A percentile compares a stretch with the other conserved stretches of the same genome.
Conservation (phyloP, 257 asterid genomes). For the Mentha longifolia region DNA sequence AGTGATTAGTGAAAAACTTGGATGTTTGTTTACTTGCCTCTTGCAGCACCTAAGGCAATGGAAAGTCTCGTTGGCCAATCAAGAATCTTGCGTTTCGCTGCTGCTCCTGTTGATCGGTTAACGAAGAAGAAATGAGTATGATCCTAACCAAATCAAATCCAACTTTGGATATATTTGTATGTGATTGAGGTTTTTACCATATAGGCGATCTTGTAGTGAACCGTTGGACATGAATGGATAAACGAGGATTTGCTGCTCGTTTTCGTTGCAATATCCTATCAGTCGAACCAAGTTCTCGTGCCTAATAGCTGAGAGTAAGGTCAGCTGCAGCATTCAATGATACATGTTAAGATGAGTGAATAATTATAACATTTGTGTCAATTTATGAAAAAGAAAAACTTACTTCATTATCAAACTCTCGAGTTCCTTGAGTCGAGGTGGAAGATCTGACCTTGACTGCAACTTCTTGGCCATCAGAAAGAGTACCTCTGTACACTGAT, state of each 20-base stretch:
- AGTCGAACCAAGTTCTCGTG: slow-evolving; percentile 87
- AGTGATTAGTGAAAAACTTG: slow-evolving; percentile 9
- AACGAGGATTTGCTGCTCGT: slow-evolving; percentile 88
- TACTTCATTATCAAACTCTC: slow-evolving; percentile 89
- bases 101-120: slow-evolving; percentile 62
- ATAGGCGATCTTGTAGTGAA: slow-evolving; percentile 82
- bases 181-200: slow-evolving; percentile 49
- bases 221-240: slow-evolving; percentile 96
- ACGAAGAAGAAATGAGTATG: slow-evolving; percentile 25
- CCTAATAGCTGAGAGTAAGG: slow-evolving; percentile 69
- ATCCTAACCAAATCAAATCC: slow-evolving; percentile 23
- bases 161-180: slow-evolving; percentile 16
- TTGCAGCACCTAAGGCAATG: slow-evolving; percentile 87
- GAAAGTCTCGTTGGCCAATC: slow-evolving; percentile 95
- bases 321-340: slow-evolving; percentile 58
- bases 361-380: too few species aligned
- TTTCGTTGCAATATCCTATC: slow-evolving; percentile 86
- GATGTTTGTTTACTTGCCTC: slow-evolving; percentile 62
- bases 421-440: slow-evolving; percentile 89
- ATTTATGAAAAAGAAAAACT: neutral
- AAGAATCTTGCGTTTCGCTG: slow-evolving; percentile 76
- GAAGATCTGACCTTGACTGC: slow-evolving; percentile 94
- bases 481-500: slow-evolving; percentile 77
- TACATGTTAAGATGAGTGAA: neutral
- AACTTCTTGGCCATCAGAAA: slow-evolving; percentile 80